Percentiles rank a stretch among this genome's conserved stretches.
Conservation (phyloP, 331 rosid species). For the Telfairia occidentalis region DNA sequence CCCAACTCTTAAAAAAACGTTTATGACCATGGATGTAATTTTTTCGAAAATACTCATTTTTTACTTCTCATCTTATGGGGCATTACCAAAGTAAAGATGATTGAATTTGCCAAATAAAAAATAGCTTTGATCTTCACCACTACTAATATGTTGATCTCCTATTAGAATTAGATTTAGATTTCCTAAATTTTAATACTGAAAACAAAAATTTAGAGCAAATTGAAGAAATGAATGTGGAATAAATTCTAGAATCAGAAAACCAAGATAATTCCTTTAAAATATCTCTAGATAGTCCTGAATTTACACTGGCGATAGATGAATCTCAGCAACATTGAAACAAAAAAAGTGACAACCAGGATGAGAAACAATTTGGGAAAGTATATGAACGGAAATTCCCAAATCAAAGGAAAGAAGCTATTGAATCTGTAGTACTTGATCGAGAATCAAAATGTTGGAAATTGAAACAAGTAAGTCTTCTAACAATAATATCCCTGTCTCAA, state of each 20-base stretch:
- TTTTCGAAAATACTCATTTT: too few species aligned
- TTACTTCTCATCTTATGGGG: too few species aligned
- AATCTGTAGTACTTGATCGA: neutral
- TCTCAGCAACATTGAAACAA: neutral
- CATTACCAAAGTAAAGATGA: too few species aligned
- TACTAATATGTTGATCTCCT: too few species aligned
- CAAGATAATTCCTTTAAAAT: neutral
- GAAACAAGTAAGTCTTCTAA: neutral
- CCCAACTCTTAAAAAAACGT: too few species aligned
- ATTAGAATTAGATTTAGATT: too few species aligned
- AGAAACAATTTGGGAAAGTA: neutral
- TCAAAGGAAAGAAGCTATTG: neutral
- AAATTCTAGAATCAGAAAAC: neutral
- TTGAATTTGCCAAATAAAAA: too few species aligned
- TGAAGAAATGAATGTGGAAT: neutral
- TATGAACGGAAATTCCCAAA: neutral
- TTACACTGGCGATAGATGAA: neutral
- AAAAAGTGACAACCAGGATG: neutral
- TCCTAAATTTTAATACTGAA: too few species aligned
- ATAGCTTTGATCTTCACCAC: too few species aligned
- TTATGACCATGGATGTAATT: too few species aligned
- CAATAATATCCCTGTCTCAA: neutral
- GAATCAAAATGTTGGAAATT: neutral
- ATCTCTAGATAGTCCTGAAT: neutral
- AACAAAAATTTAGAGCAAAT: neutral